Conservation (phyloP, 1,139 yeast species). For the Magnusiomyces ingens region DNA sequence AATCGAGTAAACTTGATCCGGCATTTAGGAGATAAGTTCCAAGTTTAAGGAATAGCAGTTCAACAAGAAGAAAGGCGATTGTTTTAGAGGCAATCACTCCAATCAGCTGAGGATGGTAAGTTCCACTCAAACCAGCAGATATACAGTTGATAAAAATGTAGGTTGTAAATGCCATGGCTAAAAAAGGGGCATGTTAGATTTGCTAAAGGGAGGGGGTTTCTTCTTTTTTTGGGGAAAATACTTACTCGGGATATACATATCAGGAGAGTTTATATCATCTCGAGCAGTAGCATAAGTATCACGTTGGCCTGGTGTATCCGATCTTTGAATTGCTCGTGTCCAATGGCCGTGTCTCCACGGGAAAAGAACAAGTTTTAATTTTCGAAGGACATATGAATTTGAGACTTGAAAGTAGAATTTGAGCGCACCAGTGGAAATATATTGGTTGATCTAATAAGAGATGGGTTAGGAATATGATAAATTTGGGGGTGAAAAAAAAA, state of each 20-base stretch:
- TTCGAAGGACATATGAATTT: constrained; percentile 73
- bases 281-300: constrained; percentile 64
- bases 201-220: neutral
- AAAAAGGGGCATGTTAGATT: neutral
- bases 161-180: constrained; percentile 79
- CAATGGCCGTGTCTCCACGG: constrained; percentile 78
- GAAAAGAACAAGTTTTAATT: constrained; percentile 65
- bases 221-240: neutral
- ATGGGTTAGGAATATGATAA: neutral
- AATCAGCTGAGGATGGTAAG: constrained; percentile 87
- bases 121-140: constrained; percentile 80
- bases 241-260: constrained; percentile 74
- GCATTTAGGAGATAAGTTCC: constrained; percentile 58
- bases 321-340: constrained; percentile 36
- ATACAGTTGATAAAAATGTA: constrained; percentile 81
- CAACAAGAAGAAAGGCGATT: constrained; percentile 72
- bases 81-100: constrained; percentile 91
- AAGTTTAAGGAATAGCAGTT: constrained; percentile 52
- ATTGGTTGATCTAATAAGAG: constrained; percentile 24
- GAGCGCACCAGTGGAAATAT: constrained; percentile 42
- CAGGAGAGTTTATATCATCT: constrained; percentile 91
- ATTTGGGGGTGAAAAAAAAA: neutral
- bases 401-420: constrained; percentile 89
- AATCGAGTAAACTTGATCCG: constrained; percentile 63
- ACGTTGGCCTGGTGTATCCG: constrained; percentile 32